These are phyloP conservation scores for Cryptomeria japonica DNA, from an alignment of 75 land plant species.

Conservation along the genomic window DNA sequence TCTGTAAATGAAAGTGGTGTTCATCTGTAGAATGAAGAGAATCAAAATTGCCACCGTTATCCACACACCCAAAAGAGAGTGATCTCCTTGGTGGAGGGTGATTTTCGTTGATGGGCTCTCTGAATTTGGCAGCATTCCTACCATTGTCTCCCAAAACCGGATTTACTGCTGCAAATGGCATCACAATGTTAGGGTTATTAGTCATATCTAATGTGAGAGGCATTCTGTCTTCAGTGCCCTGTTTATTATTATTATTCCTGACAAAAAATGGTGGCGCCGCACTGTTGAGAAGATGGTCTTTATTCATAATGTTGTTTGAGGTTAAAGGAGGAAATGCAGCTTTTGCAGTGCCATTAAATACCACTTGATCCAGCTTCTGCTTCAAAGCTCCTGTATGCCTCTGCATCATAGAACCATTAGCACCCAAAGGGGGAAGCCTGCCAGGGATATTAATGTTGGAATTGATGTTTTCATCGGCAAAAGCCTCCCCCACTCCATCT, in stretches of 20 bases:
- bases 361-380: conserved; percentile 19
- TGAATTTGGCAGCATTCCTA: not conserved
- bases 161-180: not conserved
- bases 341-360: conserved; percentile 10
- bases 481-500: conserved; percentile 13
- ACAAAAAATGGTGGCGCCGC: conserved; percentile 56
- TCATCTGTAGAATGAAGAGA: not conserved
- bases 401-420: not conserved
- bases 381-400: conserved; percentile 8
- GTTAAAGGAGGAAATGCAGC: conserved; percentile 6
- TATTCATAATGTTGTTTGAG: not conserved
- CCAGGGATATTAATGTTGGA: not conserved
- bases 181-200: not conserved
- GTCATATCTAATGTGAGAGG: conserved; percentile 8
- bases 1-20: not conserved
- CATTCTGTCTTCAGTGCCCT: conserved; percentile 20
- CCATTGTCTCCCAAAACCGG: conserved; percentile 1
- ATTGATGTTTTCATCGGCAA: conserved; percentile 16
- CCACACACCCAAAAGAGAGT: conserved; percentile 17
- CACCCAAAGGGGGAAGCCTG: not conserved
- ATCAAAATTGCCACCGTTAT: not conserved
- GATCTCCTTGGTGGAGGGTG: conserved; percentile 15
- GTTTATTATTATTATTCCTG: conserved; percentile 13
- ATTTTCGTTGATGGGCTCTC: not conserved
- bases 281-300: conserved; percentile 30